phyloP scores from a whole-genome alignment of 164 flowering plant genomes.

The Stephania yunnanensis region DNA sequence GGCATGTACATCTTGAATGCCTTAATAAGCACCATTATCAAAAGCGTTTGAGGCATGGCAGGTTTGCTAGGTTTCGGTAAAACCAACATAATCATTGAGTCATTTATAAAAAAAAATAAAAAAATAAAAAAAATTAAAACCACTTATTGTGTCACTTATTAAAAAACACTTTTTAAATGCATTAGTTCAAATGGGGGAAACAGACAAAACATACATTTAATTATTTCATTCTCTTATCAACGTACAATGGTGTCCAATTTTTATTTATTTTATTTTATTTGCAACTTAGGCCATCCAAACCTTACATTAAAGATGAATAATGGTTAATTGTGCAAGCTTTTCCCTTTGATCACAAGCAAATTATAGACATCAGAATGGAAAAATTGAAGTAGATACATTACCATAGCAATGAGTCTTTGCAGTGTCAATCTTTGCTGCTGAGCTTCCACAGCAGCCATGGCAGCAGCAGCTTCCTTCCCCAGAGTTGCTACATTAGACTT shows the following conservation, averaged over 20 bases:
- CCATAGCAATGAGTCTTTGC: slow-evolving; percentile 85
- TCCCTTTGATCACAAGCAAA: not conserved
- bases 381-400: slow-evolving; percentile 18
- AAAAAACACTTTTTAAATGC: too few species aligned
- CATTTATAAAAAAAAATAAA: not conserved
- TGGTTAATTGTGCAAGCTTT: not conserved
- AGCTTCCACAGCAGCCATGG: slow-evolving; percentile 95
- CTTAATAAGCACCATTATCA: too few species aligned
- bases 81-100: not conserved
- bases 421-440: slow-evolving; percentile 93
- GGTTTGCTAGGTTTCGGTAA: too few species aligned
- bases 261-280: too few species aligned
- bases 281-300: not conserved
- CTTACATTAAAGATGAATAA: not conserved
- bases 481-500: slow-evolving; percentile 66
- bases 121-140: too few species aligned
- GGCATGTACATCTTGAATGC: too few species aligned
- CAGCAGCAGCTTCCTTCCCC: slow-evolving; percentile 92
- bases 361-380: not conserved
- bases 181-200: not conserved
- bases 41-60: too few species aligned
- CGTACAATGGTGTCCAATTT: not conserved
- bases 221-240: too few species aligned
- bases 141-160: not conserved
- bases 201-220: too few species aligned